Base-by-base conservation (phyloP, 1,284 basidiomycete species). In the Cryptococcus amylolentus region DNA sequence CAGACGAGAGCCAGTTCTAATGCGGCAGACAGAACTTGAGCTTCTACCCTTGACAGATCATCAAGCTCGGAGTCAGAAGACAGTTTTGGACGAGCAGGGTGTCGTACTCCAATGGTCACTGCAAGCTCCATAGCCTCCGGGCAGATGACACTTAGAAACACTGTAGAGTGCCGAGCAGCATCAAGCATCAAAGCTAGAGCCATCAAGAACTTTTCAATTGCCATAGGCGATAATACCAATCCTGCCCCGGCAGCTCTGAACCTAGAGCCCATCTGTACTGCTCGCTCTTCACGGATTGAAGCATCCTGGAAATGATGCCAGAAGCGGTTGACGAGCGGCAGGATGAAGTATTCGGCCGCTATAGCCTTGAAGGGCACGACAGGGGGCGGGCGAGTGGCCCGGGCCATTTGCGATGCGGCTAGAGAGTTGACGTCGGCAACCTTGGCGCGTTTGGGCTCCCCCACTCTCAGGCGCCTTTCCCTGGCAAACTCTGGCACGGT, bases 271-370 rank as follows among this genome's bases (percentile, higher is more conserved):
- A 53, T 35, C 3, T 81, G 79, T 0, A 83, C 77, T 2, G 85
- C 87, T 46, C 88, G 82, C 47, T 83, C 81, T 68, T 91, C 88
- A 31, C 88, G 82, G 8, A 83, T 81, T 62, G 88, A 84, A 66
- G 89, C 86, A 66, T 93, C 89, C 14, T 88, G 84, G 44, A 93
- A 83, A 75, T 91, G 89, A n/a, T 83, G 71, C 89, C 91, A 95
- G 76, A 97, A 95, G 8, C 87, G 85, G 66, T 91, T 89, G 71
- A 97, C 83, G 35, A 97, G 79, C 0, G 95, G 95, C 54, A 87
- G 84, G 52, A 96, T 83, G 76, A 95, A 96, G 73, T 78, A 86
- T 68, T 91, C 89, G 1, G 88, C 88, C 0, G 90, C 90, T 27
- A 95, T 78, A 46, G 84, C 81, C n/a, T 84, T 85, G 77, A 88